Evolutionary conservation across 768 basidiomycete species (phyloP).

Genomic region (Suillus hirtellus): DNA sequence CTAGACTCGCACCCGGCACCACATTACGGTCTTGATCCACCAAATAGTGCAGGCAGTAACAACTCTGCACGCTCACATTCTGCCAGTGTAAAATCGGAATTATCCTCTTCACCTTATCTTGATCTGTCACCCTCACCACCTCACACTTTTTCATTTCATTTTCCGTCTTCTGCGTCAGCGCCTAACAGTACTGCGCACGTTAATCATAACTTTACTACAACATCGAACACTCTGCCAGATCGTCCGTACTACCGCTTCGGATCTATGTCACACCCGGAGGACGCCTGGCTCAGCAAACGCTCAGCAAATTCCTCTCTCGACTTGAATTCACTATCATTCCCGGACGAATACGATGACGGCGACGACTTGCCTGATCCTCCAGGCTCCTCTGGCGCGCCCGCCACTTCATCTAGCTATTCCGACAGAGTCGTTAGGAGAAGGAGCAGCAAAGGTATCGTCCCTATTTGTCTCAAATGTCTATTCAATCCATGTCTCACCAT

Average conservation of each 20-base stretch:
- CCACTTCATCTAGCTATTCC: slow-evolving; percentile 22
- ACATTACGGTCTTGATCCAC: slow-evolving; percentile 2
- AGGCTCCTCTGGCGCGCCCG: slow-evolving; percentile 11
- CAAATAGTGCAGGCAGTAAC: not conserved
- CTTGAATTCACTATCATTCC: slow-evolving; percentile 43
- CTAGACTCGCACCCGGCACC: slow-evolving; percentile 13
- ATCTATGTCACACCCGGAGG: slow-evolving; percentile 24
- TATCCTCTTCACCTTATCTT: slow-evolving; percentile 23
- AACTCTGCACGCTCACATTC: slow-evolving; percentile 18
- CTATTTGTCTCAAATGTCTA: slow-evolving; percentile 5
- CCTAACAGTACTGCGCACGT: not conserved
- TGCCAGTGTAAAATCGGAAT: slow-evolving; percentile 29
- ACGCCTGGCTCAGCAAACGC: slow-evolving; percentile 27
- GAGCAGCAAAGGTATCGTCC: slow-evolving; percentile 67
- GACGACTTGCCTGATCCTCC: slow-evolving; percentile 54
- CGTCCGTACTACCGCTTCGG: slow-evolving; percentile 26
- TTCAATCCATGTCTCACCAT: not conserved
- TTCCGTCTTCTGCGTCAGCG: slow-evolving; percentile 13
- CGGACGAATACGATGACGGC: slow-evolving; percentile 64
- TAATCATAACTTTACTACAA: not conserved
- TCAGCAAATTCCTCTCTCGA: slow-evolving; percentile 22
- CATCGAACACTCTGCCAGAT: slow-evolving; percentile 9
- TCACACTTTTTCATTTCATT: slow-evolving; percentile 25
- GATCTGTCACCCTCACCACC: slow-evolving; percentile 25
- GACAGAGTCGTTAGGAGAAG: slow-evolving; percentile 65